Evolutionary conservation across 495 filamentous ascomycete genomes (phyloP), one percentile per base, ranked within the genome.

Genomic region (Aspergillus campestris): DNA sequence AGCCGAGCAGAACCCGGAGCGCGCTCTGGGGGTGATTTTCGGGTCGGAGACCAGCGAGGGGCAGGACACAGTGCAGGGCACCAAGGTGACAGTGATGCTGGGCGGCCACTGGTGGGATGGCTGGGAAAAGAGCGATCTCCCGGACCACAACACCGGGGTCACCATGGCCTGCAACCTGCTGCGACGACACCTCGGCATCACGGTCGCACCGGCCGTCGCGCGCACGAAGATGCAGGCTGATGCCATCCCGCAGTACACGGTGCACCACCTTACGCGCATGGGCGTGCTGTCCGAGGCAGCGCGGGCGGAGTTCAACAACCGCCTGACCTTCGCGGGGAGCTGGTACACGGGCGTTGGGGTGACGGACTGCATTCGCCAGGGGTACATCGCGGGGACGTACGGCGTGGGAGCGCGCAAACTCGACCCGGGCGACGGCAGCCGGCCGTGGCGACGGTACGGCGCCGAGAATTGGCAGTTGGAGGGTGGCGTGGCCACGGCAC

Each of bases 51-150:
- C 84, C 38, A 72, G 69, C 11, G 48, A 64, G 39, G 71, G 65
- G 10, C 74, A 79, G 54, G 78, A 81, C 37, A 62, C 69, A 18
- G 70, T 62, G 8, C 59, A 62, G 0, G 88, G 87, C 29, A 95
- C 88, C 11, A 95, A 94, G 58, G 60, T 99, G 29, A 96, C 91
- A 10, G 85, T 97, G 41, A 94, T 99, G 86, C 64, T 97, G 15
- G 92, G 92, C 40, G 92, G 92, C 6, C 91, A 96, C 66, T 89
- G 83, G 69, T 97, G 90, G 91, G 79, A 87, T 51, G 72, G 61
- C 34, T 79, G 71, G 72, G 62, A 73, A 18, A 60, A 65, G 10
- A 37, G 56, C 0, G 66, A 74, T 18, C 67, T 69, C 33, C 85
- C 85, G 0, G 69, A 77, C 48, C 69, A 80, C 40, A 72, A 81